Percentiles rank a stretch among this genome's conserved stretches.
phyloP scores from a whole-genome alignment of 495 filamentous ascomycete genomes.

The Penicillium desertorum region DNA sequence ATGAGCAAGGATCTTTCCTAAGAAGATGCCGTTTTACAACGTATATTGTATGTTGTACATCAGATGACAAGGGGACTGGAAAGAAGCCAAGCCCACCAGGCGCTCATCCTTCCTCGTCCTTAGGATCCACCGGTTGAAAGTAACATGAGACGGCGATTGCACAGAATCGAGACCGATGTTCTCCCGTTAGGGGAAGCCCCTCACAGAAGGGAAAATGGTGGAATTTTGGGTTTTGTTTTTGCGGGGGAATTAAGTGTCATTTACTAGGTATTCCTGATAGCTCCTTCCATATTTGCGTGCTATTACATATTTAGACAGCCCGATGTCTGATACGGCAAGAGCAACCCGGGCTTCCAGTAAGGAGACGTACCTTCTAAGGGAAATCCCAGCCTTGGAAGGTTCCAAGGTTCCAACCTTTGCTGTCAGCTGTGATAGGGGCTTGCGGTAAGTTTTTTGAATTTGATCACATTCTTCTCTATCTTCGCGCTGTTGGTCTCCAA shows the following conservation, averaged over 20 bases:
- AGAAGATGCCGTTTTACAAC: neutral
- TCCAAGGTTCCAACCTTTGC: neutral
- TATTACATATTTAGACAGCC: neutral
- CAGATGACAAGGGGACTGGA: conserved; percentile 4
- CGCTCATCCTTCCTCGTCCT: neutral
- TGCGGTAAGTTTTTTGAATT: neutral
- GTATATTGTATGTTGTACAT: neutral
- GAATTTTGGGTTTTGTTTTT: neutral
- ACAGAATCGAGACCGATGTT: neutral
- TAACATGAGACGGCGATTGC: conserved; percentile 6
- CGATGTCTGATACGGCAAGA: conserved; percentile 2
- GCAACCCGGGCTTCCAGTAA: neutral
- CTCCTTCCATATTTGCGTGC: neutral
- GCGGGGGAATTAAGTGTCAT: neutral
- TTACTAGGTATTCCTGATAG: neutral
- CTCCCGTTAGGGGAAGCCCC: neutral
- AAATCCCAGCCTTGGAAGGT: neutral
- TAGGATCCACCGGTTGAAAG: conserved; percentile 1
- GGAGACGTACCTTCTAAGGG: neutral
- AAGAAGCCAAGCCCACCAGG: conserved; percentile 3
- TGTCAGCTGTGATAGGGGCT: neutral
- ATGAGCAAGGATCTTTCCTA: neutral
- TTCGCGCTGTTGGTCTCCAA: neutral
- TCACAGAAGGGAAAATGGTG: neutral
- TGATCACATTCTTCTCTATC: neutral